Conservation (phyloP, 768 basidiomycete species). For the Russula olivacea region DNA sequence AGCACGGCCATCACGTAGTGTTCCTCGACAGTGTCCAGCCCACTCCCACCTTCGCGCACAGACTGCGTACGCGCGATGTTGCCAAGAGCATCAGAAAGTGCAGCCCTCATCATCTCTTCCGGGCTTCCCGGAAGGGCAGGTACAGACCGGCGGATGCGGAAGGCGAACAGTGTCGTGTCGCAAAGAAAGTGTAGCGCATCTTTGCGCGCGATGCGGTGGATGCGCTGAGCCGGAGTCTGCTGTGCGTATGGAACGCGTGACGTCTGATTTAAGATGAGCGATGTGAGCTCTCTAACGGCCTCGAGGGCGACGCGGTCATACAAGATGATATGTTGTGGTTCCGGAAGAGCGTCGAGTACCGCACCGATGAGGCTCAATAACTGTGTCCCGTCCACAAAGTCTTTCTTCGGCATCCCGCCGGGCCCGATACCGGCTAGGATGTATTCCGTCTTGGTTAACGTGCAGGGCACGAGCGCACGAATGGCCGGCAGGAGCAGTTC, state of each 20-base stretch:
- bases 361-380: background rate
- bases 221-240: background rate
- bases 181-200: conserved; percentile 20
- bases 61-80: conserved; percentile 12
- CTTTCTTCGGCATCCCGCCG: background rate
- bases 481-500: conserved; percentile 12
- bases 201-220: conserved; percentile 19
- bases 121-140: background rate
- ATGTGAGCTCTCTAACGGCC: conserved; percentile 12
- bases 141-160: conserved; percentile 2
- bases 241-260: background rate
- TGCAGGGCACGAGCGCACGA: conserved; percentile 12
- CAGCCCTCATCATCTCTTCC: background rate
- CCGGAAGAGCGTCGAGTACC: background rate
- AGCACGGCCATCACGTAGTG: conserved; percentile 10
- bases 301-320: conserved; percentile 11
- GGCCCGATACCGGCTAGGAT: background rate
- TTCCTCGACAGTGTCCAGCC: conserved; percentile 14
- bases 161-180: conserved; percentile 1
- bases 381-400: conserved; percentile 1
- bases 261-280: background rate
- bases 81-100: conserved; percentile 11
- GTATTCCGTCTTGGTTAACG: conserved; percentile 7
- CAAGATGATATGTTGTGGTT: background rate
- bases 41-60: background rate